A percentile compares a stretch with the other conserved stretches of the same genome.
phyloP scores from a whole-genome alignment of 1,284 basidiomycete genomes.

The Cryptococcus neoformans region DNA sequence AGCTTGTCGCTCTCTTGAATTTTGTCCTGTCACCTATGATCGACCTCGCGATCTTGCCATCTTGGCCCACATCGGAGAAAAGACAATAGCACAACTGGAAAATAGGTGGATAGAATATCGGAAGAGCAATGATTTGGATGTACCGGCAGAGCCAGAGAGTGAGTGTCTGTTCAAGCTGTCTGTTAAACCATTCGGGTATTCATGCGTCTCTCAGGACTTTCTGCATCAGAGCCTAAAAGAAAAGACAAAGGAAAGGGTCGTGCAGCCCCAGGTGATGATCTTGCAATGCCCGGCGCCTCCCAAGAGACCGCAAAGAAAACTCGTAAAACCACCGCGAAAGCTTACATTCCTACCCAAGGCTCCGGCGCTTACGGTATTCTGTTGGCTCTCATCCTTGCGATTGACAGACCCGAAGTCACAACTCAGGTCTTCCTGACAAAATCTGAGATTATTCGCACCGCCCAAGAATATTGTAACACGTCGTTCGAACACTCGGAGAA shows the following conservation, averaged over 20 bases:
- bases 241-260: slow-evolving; percentile 17
- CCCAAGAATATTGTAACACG: slow-evolving; percentile 36
- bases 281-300: neutral
- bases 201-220: too few relatives aligned
- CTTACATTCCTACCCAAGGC: slow-evolving; percentile 37
- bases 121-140: slow-evolving; percentile 29
- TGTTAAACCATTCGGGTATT: too few relatives aligned
- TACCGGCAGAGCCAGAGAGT: slow-evolving; percentile 21
- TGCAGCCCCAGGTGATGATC: slow-evolving; percentile 1
- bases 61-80: slow-evolving; percentile 40
- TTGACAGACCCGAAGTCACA: slow-evolving; percentile 27
- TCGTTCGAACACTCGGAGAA: slow-evolving; percentile 42
- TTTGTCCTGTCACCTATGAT: slow-evolving; percentile 40
- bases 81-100: slow-evolving; percentile 37
- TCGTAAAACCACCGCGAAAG: slow-evolving; percentile 16
- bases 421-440: slow-evolving; percentile 40
- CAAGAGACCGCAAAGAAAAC: slow-evolving; percentile 5
- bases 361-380: slow-evolving; percentile 47
- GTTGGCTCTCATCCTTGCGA: slow-evolving; percentile 35
- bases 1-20: slow-evolving; percentile 36
- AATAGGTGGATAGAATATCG: slow-evolving; percentile 35
- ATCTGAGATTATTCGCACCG: slow-evolving; percentile 35
- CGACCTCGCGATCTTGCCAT: slow-evolving; percentile 38
- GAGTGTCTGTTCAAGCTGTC: slow-evolving; percentile 4
- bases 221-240: neutral